Evolutionary conservation across 768 basidiomycete species (phyloP).

Genomic region (Chiua virens): DNA sequence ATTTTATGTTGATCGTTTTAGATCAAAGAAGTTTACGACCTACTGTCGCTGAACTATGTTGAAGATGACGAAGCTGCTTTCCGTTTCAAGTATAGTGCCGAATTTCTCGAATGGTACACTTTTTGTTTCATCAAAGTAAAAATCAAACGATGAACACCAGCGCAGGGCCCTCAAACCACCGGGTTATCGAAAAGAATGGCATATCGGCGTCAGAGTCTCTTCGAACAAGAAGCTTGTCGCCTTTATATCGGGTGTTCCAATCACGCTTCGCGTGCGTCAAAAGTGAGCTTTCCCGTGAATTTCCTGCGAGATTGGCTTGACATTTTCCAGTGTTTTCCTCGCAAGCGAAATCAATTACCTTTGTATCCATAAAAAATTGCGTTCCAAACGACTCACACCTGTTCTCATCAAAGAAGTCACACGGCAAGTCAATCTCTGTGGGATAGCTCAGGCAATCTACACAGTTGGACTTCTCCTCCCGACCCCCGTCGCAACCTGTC

Average conservation of each 20-base stretch:
- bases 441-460: slow-evolving; percentile 96
- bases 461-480: slow-evolving; percentile 93
- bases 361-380: slow-evolving; percentile 95
- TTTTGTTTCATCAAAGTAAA: background rate
- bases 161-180: slow-evolving; percentile 91
- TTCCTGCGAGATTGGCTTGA: slow-evolving; percentile 3
- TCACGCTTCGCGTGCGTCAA: slow-evolving; percentile 79
- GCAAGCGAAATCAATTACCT: slow-evolving; percentile 96
- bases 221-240: slow-evolving; percentile 93
- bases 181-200: slow-evolving; percentile 93
- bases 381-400: slow-evolving; percentile 91
- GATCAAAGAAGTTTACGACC: slow-evolving; percentile 89
- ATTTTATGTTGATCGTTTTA: slow-evolving; percentile 30
- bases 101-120: slow-evolving; percentile 86
- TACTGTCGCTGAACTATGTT: slow-evolving; percentile 92
- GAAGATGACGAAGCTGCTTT: slow-evolving; percentile 97
- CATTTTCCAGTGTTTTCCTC: slow-evolving; percentile 53
- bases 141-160: background rate
- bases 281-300: slow-evolving; percentile 52
- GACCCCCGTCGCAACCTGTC: slow-evolving; percentile 86
- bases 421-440: slow-evolving; percentile 83
- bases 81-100: slow-evolving; percentile 92
- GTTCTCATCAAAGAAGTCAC: slow-evolving; percentile 98
- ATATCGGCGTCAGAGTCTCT: slow-evolving; percentile 88
- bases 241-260: slow-evolving; percentile 92